A percentile compares a stretch with the other conserved stretches of the same genome.
These are phyloP conservation scores for Monoraphidium neglectum DNA, from an alignment of 139 green algal genomes.

Conservation along the genomic window DNA sequence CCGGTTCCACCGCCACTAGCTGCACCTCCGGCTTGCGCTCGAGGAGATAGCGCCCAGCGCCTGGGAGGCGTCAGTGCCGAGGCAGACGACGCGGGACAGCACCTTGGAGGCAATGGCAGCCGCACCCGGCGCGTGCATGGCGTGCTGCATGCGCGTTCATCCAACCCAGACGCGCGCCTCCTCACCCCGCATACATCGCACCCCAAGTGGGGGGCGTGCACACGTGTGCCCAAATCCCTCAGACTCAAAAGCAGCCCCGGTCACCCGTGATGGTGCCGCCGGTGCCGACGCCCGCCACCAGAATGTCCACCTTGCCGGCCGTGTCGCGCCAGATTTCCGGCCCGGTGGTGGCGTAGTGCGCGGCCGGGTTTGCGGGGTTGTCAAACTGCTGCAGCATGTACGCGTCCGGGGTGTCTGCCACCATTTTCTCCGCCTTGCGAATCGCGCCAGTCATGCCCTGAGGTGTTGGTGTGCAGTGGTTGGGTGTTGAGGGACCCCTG, in stretches of 20 bases:
- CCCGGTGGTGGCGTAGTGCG: conserved; percentile 77
- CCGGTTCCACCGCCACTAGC: conserved; percentile 94
- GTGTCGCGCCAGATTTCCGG: conserved; percentile 92
- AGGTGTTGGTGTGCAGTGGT: too few relatives aligned
- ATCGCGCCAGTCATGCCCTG: conserved; percentile 91
- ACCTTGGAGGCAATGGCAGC: too few relatives aligned
- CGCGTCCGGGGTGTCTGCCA: conserved; percentile 48
- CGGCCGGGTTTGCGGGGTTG: conserved; percentile 89
- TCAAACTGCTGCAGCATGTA: conserved; percentile 99
- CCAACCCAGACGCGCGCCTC: too few relatives aligned
- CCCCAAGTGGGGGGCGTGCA: too few relatives aligned
- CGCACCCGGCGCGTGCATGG: too few relatives aligned
- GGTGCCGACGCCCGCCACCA: conserved; percentile 96
- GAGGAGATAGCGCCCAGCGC: conserved; percentile 85
- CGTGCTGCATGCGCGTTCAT: too few relatives aligned
- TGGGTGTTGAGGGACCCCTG: too few relatives aligned
- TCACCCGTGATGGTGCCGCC: conserved; percentile 95
- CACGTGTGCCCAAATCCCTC: too few relatives aligned
- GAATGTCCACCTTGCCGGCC: conserved; percentile 84
- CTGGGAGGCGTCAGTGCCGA: conserved; percentile 17
- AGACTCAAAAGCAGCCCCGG: conserved; percentile 22
- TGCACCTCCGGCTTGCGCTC: conserved; percentile 83
- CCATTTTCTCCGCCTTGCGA: conserved; percentile 87
- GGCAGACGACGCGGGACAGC: too few relatives aligned
- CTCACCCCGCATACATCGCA: too few relatives aligned